Evolutionary conservation across 306 rosid genomes (phyloP).

Genomic region (cucumber (Cucumis sativus)): Cucumber_9930_V3 NC_026655.2:8107501-8108000

Average conservation of each 20-base stretch:
- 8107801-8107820: constrained; percentile 68
- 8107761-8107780: constrained; percentile 96
- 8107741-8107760: constrained; percentile 80
- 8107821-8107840: constrained; percentile 95
- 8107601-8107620: constrained; percentile 65
- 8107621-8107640: constrained; percentile 59
- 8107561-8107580: constrained; percentile 23
- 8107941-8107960: constrained; percentile 98
- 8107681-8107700: constrained; percentile 65
- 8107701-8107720: constrained; percentile 72
- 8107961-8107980: constrained; percentile 82
- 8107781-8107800: constrained; percentile 66
- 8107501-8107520: constrained; percentile 33
- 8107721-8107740: constrained; percentile 85
- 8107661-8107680: constrained; percentile 65
- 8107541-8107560: constrained; percentile 21
- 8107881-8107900: constrained; percentile 75
- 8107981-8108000: constrained; percentile 50
- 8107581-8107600: constrained; percentile 82
- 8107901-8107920: constrained; percentile 98
- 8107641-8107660: constrained; percentile 96
- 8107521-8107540: constrained; percentile 22
- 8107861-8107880: constrained; percentile 88
- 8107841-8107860: constrained; percentile 65
- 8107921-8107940: constrained; percentile 88